Base-by-base conservation (phyloP, 148 eudicot species). In the Fagopyrum homotropicum region DNA sequence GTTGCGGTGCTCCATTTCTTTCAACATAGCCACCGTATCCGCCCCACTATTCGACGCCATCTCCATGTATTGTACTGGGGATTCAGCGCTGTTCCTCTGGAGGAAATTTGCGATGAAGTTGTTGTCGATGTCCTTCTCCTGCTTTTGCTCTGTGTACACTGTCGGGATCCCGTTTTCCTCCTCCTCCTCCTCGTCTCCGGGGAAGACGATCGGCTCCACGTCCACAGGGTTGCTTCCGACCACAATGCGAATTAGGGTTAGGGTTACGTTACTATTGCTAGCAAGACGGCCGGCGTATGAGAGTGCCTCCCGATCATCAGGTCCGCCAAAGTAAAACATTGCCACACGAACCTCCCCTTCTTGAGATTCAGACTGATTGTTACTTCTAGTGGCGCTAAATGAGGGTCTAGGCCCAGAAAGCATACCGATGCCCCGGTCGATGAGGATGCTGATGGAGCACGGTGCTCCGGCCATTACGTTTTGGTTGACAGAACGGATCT, bases 301-400 rank as follows among this genome's bases (percentile, higher is more conserved):
- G 14, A 90, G 75, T 8, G 98, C 96, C 77, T 92, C 96, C 1
- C 96, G 84, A 12, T 90, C 98, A 57, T 93, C 98, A 2, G 89
- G 81, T 0, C 98, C 96, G 0, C 96, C 93, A 0, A 93, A 77
- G 79, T 59, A 93, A 2, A 93, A 73, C 77, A 92, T 81, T 0
- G 80, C 86, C 22, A 89, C 76, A 14, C 79, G 75, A n/a, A 72
- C 10, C 6, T 66, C 71, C 12, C 19, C 17, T 14, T 66, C 71
- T 4, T 3, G 71, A 12, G 46, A 17, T 11, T 19, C 46, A 1
- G 71, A 66, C 15, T 46, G 71, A 5, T 11, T 8, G 69, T 63
- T 30, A 16, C 48, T 43, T 9, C 60, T 76, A 12, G 59, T 63
- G 29, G 3, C 17, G 7, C 29, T 9, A 9, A 5, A 7, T 51